Percentiles rank a stretch among this genome's conserved stretches.
These are phyloP conservation scores for Polyplosphaeria fusca DNA, from an alignment of 495 filamentous ascomycete species.

Conservation along the genomic window DNA sequence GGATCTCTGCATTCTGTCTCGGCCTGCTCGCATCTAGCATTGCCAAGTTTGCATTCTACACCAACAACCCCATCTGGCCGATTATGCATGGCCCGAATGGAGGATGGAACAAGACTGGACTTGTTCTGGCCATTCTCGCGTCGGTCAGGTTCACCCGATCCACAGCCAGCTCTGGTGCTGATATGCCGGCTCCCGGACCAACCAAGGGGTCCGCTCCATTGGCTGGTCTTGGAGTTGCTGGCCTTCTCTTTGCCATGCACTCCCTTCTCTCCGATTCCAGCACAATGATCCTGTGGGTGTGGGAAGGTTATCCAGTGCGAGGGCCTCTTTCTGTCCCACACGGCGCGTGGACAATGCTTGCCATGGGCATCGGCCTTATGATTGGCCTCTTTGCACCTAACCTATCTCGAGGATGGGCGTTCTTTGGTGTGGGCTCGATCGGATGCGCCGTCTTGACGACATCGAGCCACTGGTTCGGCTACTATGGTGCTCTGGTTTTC, in stretches of 20 bases:
- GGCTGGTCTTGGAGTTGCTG: constrained; percentile 73
- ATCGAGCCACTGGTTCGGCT: constrained; percentile 83
- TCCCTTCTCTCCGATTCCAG: constrained; percentile 94
- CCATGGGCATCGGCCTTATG: constrained; percentile 82
- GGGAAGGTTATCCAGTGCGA: constrained; percentile 91
- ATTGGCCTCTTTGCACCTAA: constrained; percentile 70
- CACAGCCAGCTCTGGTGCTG: constrained; percentile 27
- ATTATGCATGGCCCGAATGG: constrained; percentile 85
- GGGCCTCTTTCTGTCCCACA: constrained; percentile 88
- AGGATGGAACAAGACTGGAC: constrained; percentile 84
- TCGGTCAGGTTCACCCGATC: constrained; percentile 50
- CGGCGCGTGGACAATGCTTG: constrained; percentile 75
- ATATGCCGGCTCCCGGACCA: constrained; percentile 32
- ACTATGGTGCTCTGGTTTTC: constrained; percentile 74
- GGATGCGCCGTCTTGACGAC: constrained; percentile 78
- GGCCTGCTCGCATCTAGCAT: constrained; percentile 82
- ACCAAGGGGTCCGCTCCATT: constrained; percentile 66
- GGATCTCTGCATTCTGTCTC: constrained; percentile 73
- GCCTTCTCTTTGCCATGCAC: constrained; percentile 85
- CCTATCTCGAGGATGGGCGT: constrained; percentile 73
- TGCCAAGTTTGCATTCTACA: constrained; percentile 89
- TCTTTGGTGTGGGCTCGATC: constrained; percentile 70
- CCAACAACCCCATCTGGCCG: constrained; percentile 98
- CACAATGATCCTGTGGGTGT: constrained; percentile 99
- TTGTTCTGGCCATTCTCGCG: constrained; percentile 72